A percentile compares a stretch with the other conserved stretches of the same genome.
Evolutionary conservation across 257 asterid genomes (phyloP).

Genomic region (Lycium barbarum): DNA sequence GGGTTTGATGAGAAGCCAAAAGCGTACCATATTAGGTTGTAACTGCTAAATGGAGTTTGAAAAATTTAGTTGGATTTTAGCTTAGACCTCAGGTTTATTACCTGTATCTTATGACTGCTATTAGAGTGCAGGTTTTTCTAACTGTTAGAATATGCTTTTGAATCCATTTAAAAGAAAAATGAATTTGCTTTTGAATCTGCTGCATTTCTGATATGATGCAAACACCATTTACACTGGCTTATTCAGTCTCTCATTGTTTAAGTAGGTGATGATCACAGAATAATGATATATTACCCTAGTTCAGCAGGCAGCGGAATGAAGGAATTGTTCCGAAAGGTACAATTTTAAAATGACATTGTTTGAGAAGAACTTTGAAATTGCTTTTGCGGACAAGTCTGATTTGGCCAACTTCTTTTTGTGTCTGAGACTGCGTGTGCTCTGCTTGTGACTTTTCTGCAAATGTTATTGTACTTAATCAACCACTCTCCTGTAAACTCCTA

Average conservation of each 20-base stretch:
- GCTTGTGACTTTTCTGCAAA: background rate
- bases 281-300: conserved; percentile 98
- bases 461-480: background rate
- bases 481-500: background rate
- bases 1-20: background rate
- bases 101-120: background rate
- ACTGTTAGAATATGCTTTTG: background rate
- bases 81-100: background rate
- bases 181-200: background rate
- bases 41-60: background rate
- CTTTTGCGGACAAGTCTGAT: background rate
- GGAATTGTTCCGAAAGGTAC: conserved; percentile 93
- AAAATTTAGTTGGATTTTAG: background rate
- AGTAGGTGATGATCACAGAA: conserved; percentile 95
- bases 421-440: conserved; percentile 6
- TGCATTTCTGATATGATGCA: conserved; percentile 11
- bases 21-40: conserved; percentile 17
- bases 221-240: background rate
- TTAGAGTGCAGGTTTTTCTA: background rate
- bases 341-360: background rate
- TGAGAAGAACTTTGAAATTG: conserved; percentile 1
- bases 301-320: conserved; percentile 99
- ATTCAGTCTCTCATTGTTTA: conserved; percentile 37
- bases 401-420: conserved; percentile 1
- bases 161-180: background rate